Base-by-base conservation (phyloP, 257 asterid species). In the Nicotiana obtusifolia region DNA sequence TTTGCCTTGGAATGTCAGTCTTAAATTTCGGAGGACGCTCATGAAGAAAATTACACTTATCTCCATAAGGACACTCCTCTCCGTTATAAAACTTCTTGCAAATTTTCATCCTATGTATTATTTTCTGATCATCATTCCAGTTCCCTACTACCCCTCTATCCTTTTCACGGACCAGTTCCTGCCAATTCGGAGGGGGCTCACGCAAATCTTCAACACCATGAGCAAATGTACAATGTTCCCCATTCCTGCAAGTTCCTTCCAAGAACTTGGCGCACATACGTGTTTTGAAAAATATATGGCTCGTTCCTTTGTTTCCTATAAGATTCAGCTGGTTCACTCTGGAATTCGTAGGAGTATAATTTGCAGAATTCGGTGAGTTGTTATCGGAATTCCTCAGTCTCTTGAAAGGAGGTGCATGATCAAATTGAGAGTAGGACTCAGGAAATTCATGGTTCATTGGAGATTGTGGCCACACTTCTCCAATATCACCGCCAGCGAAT, bases 1-100 rank as follows among this genome's bases (percentile, higher is more conserved):
- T 89, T 85, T 88, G 86, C 71, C 85, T 88, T 5, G 81, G 83
- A 75, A 81, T 66, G 62, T 91, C 97, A 20, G 54, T 86, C 82
- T 71, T 89, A 35, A 78, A 82, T 47, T 84, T 89, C 8, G 85
- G 82, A 7, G 90, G 88, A 1, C 93, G 91, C 35, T 92, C 97
- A 10, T 95, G 97, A 11, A 95, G 83, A 85, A 92, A 93, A 87
- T 87, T 93, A 62, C 98, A 95, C 84, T 89, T 90, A 3, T 90
- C 97, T 15, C 99, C 99, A 76, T 93, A 95, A 0, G 97, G 97
- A 64, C 98, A 95, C 81, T 92, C 98, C 53, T 94, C 99, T 0
- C 97, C 97, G 47, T 87, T 91, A 84, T 86, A 90, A 79, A 84
- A 95, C 90, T 88, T 93, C 86, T 92, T 95, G 80, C 99, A 93